Base-by-base conservation (phyloP, 495 filamentous ascomycete species). In the Sordaria brevicollis region DNA sequence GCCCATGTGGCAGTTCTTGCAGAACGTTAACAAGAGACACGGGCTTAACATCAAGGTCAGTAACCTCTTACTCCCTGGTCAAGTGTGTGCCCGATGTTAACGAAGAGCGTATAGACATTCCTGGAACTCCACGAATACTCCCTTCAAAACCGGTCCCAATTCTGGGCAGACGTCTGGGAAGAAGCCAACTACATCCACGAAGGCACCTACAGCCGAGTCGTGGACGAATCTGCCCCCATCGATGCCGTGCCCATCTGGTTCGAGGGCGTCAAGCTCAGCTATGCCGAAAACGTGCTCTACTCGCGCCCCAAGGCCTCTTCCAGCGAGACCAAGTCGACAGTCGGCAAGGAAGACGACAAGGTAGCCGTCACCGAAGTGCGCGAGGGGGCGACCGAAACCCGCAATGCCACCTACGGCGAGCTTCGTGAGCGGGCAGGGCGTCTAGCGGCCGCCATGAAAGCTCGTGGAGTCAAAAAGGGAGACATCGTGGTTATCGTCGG, bases 401-500 rank as follows among this genome's bases (percentile, higher is more conserved):
- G 84, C 33, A 74, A 88, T 71, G 75, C 90, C 34, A 91, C 88
- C 25, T 94, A 89, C 85, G 84, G 79, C 1, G 82, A 89, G 67
- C 77, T 93, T 39, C 80, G 92, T 37, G 75, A 74, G 67, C 76
- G 83, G 13, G 87, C 87, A 1, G 90, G 83, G 2, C 74, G 71
- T 15, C 71, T 93, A 65, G 82, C 88, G 0, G 84, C 85, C 65
- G 92, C 90, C 0, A 82, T 95, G 82, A 79, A 86, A 67, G 84
- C 82, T 2, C 79, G 81, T 33, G 92, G 92, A 0, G 84, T 94
- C 0, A 74, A 73, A 34, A 87, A 86, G 73, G 92, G 92, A 10
- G 91, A 93, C 76, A 85, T 91, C 10, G 81, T 93, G 19, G 90
- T 90, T 5, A 80, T 91, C 15, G 90, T 93, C 8, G 89, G 86